Percentiles rank a stretch among this genome's conserved stretches.
Evolutionary conservation across 768 basidiomycete species (phyloP).

Genomic region (Mycena olivaceomarginata): DNA sequence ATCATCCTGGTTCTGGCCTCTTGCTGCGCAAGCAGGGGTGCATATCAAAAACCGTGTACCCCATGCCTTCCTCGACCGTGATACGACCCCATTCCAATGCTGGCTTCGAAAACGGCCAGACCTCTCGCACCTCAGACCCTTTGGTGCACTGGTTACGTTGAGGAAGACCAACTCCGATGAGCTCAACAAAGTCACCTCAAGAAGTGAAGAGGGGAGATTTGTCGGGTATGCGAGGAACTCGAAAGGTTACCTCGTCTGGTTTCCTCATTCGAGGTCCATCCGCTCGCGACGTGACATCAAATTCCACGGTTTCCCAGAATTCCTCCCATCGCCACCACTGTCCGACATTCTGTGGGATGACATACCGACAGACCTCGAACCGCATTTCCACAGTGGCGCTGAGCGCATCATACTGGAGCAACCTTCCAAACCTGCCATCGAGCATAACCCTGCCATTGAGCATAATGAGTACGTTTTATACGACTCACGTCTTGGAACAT

Average conservation of each 20-base stretch:
- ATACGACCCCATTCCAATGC: conserved; percentile 25
- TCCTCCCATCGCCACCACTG: conserved; percentile 34
- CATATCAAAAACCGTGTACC: conserved; percentile 39
- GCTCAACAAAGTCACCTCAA: not conserved
- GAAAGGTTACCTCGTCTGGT: conserved; percentile 48
- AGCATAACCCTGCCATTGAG: too few relatives aligned
- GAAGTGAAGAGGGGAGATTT: conserved; percentile 40
- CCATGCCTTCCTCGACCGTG: not conserved
- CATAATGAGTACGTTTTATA: too few relatives aligned
- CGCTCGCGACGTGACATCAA: conserved; percentile 37
- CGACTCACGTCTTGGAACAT: too few relatives aligned
- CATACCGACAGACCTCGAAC: conserved; percentile 24
- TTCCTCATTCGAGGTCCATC: conserved; percentile 31
- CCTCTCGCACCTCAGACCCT: conserved; percentile 37
- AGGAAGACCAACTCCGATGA: conserved; percentile 34
- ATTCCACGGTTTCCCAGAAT: conserved; percentile 40
- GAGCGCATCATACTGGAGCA: conserved; percentile 22
- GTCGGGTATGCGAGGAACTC: conserved; percentile 42
- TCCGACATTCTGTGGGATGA: conserved; percentile 42
- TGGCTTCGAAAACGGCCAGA: conserved; percentile 31
- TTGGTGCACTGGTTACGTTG: conserved; percentile 36
- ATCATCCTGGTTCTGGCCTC: conserved; percentile 42
- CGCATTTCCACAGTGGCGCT: not conserved
- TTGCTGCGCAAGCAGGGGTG: conserved; percentile 34
- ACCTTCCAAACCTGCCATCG: too few relatives aligned